A percentile compares a stretch with the other conserved stretches of the same genome.
These are phyloP conservation scores for Sparassis latifolia DNA, from an alignment of 1,284 basidiomycete species.

Conservation along the genomic window DNA sequence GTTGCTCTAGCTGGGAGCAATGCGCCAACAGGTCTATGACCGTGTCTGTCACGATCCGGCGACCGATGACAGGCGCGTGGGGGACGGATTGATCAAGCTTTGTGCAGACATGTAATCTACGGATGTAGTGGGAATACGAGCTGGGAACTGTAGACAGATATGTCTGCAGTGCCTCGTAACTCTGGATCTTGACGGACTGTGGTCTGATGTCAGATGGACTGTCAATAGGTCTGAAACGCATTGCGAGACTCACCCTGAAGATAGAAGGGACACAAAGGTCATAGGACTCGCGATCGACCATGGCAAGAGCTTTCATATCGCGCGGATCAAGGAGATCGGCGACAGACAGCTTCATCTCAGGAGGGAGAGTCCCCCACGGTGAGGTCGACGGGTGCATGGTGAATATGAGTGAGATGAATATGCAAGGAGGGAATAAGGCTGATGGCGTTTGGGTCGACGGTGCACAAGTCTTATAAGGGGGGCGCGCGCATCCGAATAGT, in stretches of 20 bases:
- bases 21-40: constrained; percentile 44
- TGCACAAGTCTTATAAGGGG: too few relatives aligned
- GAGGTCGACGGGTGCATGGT: constrained; percentile 1
- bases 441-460: constrained; percentile 2
- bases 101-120: constrained; percentile 48
- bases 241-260: constrained; percentile 42
- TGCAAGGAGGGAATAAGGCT: background rate
- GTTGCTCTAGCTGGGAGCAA: constrained; percentile 41
- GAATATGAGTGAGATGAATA: background rate
- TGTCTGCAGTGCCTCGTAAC: constrained; percentile 35
- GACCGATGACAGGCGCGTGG: constrained; percentile 1
- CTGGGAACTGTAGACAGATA: constrained; percentile 55
- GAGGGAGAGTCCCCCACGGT: constrained; percentile 51
- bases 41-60: constrained; percentile 32
- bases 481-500: constrained; percentile 2
- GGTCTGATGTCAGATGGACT: background rate
- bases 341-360: constrained; percentile 58
- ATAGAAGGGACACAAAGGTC: constrained; percentile 48
- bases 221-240: background rate
- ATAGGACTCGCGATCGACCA: constrained; percentile 41
- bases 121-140: constrained; percentile 46
- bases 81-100: constrained; percentile 18
- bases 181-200: constrained; percentile 40
- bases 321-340: constrained; percentile 39
- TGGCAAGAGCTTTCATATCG: constrained; percentile 36